These are phyloP conservation scores for Aegle marmelos DNA, from an alignment of 345 rosid genomes.

Conservation along the genomic window DNA sequence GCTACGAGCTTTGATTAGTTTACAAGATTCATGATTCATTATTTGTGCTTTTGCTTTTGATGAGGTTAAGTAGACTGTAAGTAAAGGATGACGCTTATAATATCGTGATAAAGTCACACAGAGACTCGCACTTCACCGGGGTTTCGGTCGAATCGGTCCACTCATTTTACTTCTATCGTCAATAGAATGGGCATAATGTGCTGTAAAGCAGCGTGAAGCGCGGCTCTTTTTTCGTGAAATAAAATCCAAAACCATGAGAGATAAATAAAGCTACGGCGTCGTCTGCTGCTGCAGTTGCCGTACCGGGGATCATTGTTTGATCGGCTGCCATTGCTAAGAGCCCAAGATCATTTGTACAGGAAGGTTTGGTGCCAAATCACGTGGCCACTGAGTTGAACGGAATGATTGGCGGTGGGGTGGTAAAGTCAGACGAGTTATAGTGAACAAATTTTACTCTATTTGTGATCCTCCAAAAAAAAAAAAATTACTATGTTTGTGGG, in stretches of 20 bases:
- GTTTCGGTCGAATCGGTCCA: constrained; percentile 11
- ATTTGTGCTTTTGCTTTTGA: background rate
- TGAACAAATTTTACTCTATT: no score
- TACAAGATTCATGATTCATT: background rate
- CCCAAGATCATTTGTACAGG: no score
- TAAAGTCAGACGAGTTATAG: background rate
- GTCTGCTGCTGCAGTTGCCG: background rate
- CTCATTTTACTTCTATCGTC: background rate
- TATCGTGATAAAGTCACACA: background rate
- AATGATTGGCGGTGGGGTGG: background rate
- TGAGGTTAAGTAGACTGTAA: constrained; percentile 23
- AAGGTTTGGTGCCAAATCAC: background rate
- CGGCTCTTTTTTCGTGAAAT: background rate
- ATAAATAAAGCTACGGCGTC: background rate
- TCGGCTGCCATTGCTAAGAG: background rate
- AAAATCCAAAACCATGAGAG: background rate
- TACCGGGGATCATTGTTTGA: background rate
- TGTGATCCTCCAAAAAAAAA: no score
- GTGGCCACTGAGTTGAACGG: background rate
- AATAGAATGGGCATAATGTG: background rate
- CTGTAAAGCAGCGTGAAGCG: constrained; percentile 21
- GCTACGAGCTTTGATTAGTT: background rate
- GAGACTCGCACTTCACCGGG: no score
- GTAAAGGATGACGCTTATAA: constrained; percentile 19
- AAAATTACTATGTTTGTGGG: background rate